These are phyloP conservation scores for Hypoxylon subgilvum DNA, from an alignment of 495 filamentous ascomycete species.

Conservation along the genomic window DNA sequence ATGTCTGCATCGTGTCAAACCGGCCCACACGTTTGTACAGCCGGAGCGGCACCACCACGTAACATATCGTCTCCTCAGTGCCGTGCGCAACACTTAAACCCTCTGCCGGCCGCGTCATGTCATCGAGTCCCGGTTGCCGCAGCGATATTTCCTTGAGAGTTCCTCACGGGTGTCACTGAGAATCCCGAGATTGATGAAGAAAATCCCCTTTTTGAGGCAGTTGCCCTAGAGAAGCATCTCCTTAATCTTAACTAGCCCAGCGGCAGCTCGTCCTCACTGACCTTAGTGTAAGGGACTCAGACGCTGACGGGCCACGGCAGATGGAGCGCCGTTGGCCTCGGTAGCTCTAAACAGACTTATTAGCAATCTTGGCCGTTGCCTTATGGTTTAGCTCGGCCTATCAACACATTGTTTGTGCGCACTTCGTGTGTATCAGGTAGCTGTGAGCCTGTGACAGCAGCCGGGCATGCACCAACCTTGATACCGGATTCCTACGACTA, in stretches of 20 bases:
- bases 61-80: conserved; percentile 41
- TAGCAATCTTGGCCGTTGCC: conserved; percentile 74
- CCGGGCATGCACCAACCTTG: conserved; percentile 58
- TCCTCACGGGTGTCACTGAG: conserved; percentile 64
- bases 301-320: conserved; percentile 70
- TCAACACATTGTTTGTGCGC: conserved; percentile 7
- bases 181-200: conserved; percentile 66
- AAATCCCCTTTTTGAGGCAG: conserved; percentile 85
- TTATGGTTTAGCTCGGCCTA: conserved; percentile 80
- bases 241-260: conserved; percentile 82
- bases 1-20: neutral
- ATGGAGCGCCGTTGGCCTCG: conserved; percentile 72
- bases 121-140: conserved; percentile 47
- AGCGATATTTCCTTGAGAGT: conserved; percentile 56
- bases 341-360: conserved; percentile 83
- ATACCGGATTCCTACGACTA: conserved; percentile 79
- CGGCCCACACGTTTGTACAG: conserved; percentile 16
- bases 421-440: conserved; percentile 7
- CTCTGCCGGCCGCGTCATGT: conserved; percentile 44
- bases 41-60: conserved; percentile 15
- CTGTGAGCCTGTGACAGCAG: conserved; percentile 1
- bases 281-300: neutral
- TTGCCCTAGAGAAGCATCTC: conserved; percentile 82
- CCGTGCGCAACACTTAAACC: conserved; percentile 48
- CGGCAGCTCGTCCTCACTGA: conserved; percentile 48